phyloP scores from a whole-genome alignment of 176 grass and related monocot species.

The Hyparrhenia diplandra region DNA sequence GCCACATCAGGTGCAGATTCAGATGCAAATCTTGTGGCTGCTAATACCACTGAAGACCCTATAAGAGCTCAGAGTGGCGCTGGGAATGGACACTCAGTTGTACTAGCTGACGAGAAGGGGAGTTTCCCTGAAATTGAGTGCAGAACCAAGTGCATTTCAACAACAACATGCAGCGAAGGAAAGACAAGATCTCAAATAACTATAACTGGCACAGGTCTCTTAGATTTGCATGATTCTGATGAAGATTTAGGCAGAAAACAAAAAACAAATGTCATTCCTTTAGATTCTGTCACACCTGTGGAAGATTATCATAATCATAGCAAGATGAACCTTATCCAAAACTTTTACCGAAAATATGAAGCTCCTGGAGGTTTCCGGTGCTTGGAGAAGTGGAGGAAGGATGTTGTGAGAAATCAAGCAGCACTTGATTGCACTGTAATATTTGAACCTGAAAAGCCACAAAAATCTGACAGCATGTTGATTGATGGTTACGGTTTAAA shows the following conservation, averaged over 20 bases:
- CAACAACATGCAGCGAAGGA: background rate
- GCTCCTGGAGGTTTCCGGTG: constrained; percentile 22
- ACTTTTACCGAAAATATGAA: constrained; percentile 6
- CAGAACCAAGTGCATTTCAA: background rate
- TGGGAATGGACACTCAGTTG: background rate
- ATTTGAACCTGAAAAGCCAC: constrained; percentile 5
- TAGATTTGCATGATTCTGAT: constrained; percentile 16
- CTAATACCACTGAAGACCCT: constrained; percentile 5
- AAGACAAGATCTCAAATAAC: background rate
- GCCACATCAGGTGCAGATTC: constrained; percentile 18
- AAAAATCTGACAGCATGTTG: background rate
- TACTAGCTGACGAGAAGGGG: background rate
- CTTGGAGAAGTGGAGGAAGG: constrained; percentile 37
- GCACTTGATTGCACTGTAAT: constrained; percentile 21
- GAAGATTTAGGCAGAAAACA: constrained; percentile 28
- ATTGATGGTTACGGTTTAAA: constrained; percentile 5
- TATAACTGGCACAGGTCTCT: background rate
- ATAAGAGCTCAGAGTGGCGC: background rate
- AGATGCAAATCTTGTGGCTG: background rate
- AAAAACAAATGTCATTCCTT: constrained; percentile 4
- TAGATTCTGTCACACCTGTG: background rate
- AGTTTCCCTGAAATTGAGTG: background rate
- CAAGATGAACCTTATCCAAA: background rate
- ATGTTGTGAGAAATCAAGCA: background rate
- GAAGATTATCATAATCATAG: background rate